A percentile compares a stretch with the other conserved stretches of the same genome.
Conservation (phyloP, 192 early-diverging fungal genomes). For the Mortierella antarctica region DNA sequence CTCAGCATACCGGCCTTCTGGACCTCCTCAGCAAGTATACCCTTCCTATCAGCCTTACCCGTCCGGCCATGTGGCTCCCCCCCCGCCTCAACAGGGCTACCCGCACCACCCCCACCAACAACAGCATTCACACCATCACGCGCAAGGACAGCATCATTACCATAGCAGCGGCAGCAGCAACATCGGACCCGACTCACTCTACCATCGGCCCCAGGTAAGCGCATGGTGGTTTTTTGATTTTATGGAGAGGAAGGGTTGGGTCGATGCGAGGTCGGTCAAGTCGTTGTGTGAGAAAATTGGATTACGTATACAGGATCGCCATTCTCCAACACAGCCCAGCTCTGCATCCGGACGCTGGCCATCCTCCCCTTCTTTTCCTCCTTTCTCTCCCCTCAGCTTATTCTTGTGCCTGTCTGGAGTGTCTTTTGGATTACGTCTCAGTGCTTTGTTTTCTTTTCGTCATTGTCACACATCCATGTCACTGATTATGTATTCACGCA, state of each 20-base stretch:
- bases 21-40: slow-evolving; percentile 14
- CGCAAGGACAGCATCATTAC: slow-evolving; percentile 9
- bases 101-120: background rate
- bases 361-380: no score
- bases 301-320: no score
- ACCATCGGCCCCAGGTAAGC: slow-evolving; percentile 36
- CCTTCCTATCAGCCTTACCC: slow-evolving; percentile 5
- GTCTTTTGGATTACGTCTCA: no score
- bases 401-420: no score
- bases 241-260: background rate
- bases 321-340: no score
- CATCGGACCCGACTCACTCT: slow-evolving; percentile 25
- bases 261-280: background rate
- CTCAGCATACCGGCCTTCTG: slow-evolving; percentile 16
- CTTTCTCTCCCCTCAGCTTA: no score
- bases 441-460: no score
- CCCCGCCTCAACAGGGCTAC: slow-evolving; percentile 16
- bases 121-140: background rate
- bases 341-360: no score
- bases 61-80: background rate
- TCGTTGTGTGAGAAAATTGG: no score
- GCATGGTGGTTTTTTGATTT: background rate
- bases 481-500: no score
- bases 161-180: slow-evolving; percentile 43
- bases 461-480: no score